Conservation (phyloP, 2,329 filamentous ascomycete species). For the Aotearoamyces nothofagi region DNA sequence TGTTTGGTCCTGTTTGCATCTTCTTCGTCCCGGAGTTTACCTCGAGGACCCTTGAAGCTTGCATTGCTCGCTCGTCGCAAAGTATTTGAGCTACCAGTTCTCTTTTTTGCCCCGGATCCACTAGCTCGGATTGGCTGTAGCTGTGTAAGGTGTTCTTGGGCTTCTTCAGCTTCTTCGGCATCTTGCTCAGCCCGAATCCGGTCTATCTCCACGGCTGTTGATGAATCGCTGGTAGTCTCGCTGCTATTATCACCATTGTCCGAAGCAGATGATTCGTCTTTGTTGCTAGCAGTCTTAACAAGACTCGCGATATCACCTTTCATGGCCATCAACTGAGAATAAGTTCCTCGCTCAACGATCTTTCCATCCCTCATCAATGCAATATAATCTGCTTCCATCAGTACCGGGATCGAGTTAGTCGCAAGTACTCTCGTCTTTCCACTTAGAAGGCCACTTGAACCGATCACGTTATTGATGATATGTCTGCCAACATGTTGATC, state of each 20-base stretch:
- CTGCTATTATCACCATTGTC: slow-evolving; percentile 29
- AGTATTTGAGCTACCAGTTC: slow-evolving; percentile 60
- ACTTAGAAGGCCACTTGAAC: slow-evolving; percentile 63
- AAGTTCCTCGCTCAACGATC: slow-evolving; percentile 78
- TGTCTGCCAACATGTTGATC: slow-evolving; percentile 94
- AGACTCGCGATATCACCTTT: slow-evolving; percentile 80
- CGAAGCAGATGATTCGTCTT: slow-evolving; percentile 29
- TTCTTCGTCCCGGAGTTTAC: slow-evolving; percentile 76
- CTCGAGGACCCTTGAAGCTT: slow-evolving; percentile 74
- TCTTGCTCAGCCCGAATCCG: slow-evolving; percentile 29
- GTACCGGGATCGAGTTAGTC: slow-evolving; percentile 86
- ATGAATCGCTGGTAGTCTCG: slow-evolving; percentile 36
- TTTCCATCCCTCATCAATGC: slow-evolving; percentile 69
- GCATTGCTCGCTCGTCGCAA: slow-evolving; percentile 82
- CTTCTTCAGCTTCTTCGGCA: slow-evolving; percentile 57
- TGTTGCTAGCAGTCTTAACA: slow-evolving; percentile 57
- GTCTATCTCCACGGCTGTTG: slow-evolving; percentile 38
- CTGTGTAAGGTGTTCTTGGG: slow-evolving; percentile 61
- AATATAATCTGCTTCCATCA: slow-evolving; percentile 82
- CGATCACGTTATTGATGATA: slow-evolving; percentile 87
- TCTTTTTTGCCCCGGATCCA: slow-evolving; percentile 33
- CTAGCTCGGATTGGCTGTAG: slow-evolving; percentile 58
- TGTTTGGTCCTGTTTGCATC: slow-evolving; percentile 63
- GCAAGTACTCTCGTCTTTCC: slow-evolving; percentile 86
- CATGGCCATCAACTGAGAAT: slow-evolving; percentile 81